A percentile compares a stretch with the other conserved stretches of the same genome.
These are phyloP conservation scores for Naganishia liquefaciens DNA, from an alignment of 1,284 basidiomycete genomes.

Conservation along the genomic window DNA sequence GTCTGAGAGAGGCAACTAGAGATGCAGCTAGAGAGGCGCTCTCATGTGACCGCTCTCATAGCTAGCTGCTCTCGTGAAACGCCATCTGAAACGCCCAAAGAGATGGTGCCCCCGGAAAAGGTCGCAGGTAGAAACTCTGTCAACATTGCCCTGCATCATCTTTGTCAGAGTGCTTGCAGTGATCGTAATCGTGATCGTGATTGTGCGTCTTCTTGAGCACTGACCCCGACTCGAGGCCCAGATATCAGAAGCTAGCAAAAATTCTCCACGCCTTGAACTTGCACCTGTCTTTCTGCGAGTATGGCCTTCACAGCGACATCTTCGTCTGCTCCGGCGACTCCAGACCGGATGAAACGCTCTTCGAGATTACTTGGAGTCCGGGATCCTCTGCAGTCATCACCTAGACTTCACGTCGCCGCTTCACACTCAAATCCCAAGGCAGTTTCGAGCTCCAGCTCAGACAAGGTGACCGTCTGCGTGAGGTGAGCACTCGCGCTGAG, in stretches of 20 bases:
- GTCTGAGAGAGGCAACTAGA: too few relatives aligned
- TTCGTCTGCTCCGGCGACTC: conserved; percentile 8
- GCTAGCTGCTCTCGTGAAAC: neutral
- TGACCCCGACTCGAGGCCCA: too few relatives aligned
- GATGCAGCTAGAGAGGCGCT: too few relatives aligned
- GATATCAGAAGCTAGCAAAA: too few relatives aligned
- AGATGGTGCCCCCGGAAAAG: neutral
- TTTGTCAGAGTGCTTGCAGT: too few relatives aligned
- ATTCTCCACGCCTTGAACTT: too few relatives aligned
- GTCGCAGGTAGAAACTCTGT: neutral
- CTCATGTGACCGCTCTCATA: too few relatives aligned
- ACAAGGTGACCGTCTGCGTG: conserved; percentile 32
- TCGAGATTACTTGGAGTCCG: conserved; percentile 14
- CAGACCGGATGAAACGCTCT: conserved; percentile 16
- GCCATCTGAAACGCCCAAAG: neutral
- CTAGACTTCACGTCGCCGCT: neutral
- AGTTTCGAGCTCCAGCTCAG: neutral
- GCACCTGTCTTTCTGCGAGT: neutral
- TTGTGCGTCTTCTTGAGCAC: too few relatives aligned
- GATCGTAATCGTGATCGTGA: too few relatives aligned
- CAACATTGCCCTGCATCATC: neutral
- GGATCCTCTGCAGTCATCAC: neutral
- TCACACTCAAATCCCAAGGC: neutral
- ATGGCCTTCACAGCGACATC: conserved; percentile 12
- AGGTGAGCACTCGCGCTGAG: conserved; percentile 16